Base-by-base conservation (phyloP, 164 flowering plant species). In the Chimonanthus salicifolius region DNA sequence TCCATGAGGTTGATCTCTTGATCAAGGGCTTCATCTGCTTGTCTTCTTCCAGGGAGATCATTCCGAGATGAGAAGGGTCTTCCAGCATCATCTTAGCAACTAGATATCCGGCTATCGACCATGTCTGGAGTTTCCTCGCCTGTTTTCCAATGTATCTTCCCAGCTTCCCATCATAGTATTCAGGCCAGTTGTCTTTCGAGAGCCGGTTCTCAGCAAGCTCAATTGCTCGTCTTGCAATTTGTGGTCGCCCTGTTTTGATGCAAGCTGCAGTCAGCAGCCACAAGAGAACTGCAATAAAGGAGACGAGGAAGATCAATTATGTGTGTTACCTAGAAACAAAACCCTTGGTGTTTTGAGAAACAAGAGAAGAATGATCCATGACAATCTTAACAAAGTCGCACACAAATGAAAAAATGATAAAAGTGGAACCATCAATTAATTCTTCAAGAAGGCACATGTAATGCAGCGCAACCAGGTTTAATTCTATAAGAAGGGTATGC, bases 41-140 rank as follows among this genome's bases (percentile, higher is more conserved):
- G 33, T 33, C 33, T 33, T 33, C 33, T 33, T 33, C 33, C 33
- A 33, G 33, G 33, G 33, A 33, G 50, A 81, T 76, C 83, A 81
- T 81, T 7, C 79, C 79, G 72, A 81, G 69, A 64, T 81, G 83
- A 11, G 83, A 81, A 7, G 83, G 83, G 50, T 81, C 83, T 72
- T 81, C 81, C 71, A 81, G 72, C 81, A 81, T 64, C 83, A 81
- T 81, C 74, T 81, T 81, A 16, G 83, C 79, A 58, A 82, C 80
- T 58, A 82, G 62, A 69, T 82, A 82, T 4, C 84, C 84, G 0
- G 82, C 84, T 43, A 82, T 82, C 8, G 84, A 82, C 84, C 84
- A 82, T 16, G 84, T 82, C 65, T 82, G 84, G 63, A 50, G 70
- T 64, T 82, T 82, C 66, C 84, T 77, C 5, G 84, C 84, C 72